Evolutionary conservation across 805 yeast genomes (phyloP), one percentile per base, ranked within the genome.

Genomic region (Komagataella populi): DNA sequence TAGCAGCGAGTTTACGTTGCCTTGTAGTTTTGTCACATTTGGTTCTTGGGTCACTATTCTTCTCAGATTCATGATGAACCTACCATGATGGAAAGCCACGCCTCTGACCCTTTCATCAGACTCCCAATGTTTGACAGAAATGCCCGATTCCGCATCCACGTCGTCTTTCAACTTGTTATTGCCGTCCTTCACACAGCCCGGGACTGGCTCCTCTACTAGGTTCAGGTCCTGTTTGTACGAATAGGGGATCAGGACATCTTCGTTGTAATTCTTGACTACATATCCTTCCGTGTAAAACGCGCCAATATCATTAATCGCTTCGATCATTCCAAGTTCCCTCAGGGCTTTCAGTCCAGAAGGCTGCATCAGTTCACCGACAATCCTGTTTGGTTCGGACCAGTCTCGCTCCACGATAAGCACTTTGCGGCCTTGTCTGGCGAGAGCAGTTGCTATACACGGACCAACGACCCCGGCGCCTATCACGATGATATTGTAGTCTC

Each of bases 401-500:
- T 88, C 96, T 55, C 96, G 77, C 63, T 93, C 99, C 16, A 84
- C 71, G 18, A 84, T 73, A 50, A 84, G 66, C 6, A 93, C 97
- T 50, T 76, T 74, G 57, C 96, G 76, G 36, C 98, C 98, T 61
- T 87, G 95, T 59, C 91, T 76, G 1, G 96, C 98, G 51, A 93
- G 69, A 3, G 86, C 89, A 1, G 89, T 84, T 47, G 97, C 97
- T 17, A 91, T 74, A 52, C 91, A 83, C 2, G 99, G 96, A 1
- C 99, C 99, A 22, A 88, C 83, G 18, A 91, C 96, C 52, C 99
- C 99, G n/a, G 98, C 97, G n/a, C 99, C 99, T 45, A 93, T 81
- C 23, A 93, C 84, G 46, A 91, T 81, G 49, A 83, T 91, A 62
- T 93, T 99, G 67, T 79, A 88, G 44, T 63, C 55, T 17, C 51